A percentile compares a stretch with the other conserved stretches of the same genome.
phyloP scores from a whole-genome alignment of 352 stramenopile genomes.

The Globisporangium okanoganense region DNA sequence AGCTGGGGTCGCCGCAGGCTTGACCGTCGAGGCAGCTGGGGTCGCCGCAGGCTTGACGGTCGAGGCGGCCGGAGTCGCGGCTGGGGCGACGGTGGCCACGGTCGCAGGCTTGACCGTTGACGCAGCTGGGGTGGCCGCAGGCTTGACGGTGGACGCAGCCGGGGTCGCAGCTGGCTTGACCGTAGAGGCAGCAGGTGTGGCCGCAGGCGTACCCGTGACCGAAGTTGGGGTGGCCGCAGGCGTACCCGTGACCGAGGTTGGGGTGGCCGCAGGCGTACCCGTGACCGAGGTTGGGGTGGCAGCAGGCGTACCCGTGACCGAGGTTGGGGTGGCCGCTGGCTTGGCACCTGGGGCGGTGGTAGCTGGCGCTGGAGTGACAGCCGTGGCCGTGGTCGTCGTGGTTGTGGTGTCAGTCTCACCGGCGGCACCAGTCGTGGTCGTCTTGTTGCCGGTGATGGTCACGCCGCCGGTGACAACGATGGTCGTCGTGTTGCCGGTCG shows the following conservation, averaged over 20 bases:
- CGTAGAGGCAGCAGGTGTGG: background rate
- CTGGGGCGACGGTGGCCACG: background rate
- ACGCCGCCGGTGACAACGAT: slow-evolving; percentile 7
- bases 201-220: background rate
- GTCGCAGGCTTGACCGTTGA: background rate
- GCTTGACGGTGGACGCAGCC: background rate
- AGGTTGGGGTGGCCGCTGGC: slow-evolving; percentile 2
- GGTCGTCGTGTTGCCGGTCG: slow-evolving; percentile 16
- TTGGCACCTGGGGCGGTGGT: slow-evolving; percentile 5
- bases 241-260: background rate
- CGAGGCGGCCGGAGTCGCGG: slow-evolving; percentile 1
- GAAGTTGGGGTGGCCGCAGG: slow-evolving; percentile 5
- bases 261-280: slow-evolving; percentile 1
- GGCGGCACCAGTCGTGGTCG: slow-evolving; percentile 1
- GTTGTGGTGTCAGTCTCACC: slow-evolving; percentile 14
- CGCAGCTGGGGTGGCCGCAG: slow-evolving; percentile 1
- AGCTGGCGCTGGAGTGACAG: slow-evolving; percentile 10
- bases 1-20: slow-evolving; percentile 8
- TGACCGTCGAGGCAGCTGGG: slow-evolving; percentile 8
- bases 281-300: background rate
- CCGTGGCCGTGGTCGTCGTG: slow-evolving; percentile 10
- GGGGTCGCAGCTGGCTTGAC: slow-evolving; percentile 10
- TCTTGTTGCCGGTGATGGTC: slow-evolving; percentile 16
- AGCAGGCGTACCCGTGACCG: background rate
- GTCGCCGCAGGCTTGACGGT: slow-evolving; percentile 3